Evolutionary conservation across 164 flowering plant genomes (phyloP).

Genomic region (Taxillus chinensis): DNA sequence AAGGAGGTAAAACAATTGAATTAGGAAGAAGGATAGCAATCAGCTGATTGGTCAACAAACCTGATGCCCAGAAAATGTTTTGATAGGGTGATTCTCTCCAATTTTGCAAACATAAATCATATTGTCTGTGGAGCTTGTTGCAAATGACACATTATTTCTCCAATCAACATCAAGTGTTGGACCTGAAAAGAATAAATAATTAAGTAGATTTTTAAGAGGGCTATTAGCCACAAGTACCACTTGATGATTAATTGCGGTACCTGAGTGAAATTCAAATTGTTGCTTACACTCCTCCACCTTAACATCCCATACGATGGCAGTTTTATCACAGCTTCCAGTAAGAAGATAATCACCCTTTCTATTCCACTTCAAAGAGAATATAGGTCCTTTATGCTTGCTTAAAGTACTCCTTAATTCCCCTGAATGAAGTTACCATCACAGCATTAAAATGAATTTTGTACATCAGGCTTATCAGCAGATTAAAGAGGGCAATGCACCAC

Average conservation of each 20-base stretch:
- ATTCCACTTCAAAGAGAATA: constrained; percentile 96
- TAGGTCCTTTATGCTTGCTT: constrained; percentile 85
- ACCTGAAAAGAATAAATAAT: constrained; percentile 28
- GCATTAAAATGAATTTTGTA: background rate
- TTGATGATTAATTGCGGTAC: constrained; percentile 19
- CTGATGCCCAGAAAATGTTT: constrained; percentile 83
- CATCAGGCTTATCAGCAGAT: background rate
- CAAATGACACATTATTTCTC: constrained; percentile 84
- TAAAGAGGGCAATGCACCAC: background rate
- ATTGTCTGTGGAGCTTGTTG: constrained; percentile 88
- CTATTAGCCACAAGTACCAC: too few relatives aligned
- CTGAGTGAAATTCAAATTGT: constrained; percentile 87
- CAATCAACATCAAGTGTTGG: constrained; percentile 99
- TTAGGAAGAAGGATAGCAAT: background rate
- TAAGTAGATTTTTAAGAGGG: too few relatives aligned
- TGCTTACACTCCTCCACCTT: constrained; percentile 88
- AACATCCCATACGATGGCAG: constrained; percentile 97
- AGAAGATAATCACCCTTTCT: constrained; percentile 95
- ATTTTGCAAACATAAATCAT: constrained; percentile 96
- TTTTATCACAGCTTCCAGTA: constrained; percentile 93
- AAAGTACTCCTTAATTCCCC: constrained; percentile 77
- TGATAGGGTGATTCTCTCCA: constrained; percentile 72
- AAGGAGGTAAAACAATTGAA: background rate
- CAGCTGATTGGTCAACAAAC: constrained; percentile 25
- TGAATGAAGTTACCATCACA: constrained; percentile 12